These are phyloP conservation scores for Penicillium occitanis DNA, from an alignment of 2,329 filamentous ascomycete genomes.

Conservation along the genomic window DNA sequence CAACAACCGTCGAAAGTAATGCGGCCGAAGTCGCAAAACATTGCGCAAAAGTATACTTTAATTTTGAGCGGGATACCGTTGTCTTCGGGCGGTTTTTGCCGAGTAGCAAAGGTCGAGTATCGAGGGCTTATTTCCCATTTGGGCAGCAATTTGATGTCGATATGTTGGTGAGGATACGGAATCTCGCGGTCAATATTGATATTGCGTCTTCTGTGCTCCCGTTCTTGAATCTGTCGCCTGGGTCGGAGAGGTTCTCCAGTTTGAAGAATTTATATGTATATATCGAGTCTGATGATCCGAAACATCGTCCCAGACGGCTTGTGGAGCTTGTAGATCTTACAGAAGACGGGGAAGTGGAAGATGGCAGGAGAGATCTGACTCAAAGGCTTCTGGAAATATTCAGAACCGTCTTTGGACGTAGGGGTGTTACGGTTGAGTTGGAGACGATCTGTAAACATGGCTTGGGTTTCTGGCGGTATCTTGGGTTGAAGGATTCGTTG, in stretches of 20 bases:
- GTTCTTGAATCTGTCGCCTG: not conserved
- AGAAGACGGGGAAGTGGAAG: not conserved
- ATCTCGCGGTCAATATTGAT: constrained; percentile 1
- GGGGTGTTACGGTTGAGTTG: not conserved
- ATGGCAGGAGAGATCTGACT: not conserved
- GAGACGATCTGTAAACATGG: not conserved
- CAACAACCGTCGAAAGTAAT: not conserved
- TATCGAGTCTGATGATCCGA: not conserved
- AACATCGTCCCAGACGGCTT: not conserved
- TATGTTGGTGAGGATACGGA: not conserved
- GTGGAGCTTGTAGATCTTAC: constrained; percentile 6
- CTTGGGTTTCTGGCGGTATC: not conserved
- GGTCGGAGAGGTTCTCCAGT: not conserved
- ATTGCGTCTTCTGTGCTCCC: not conserved
- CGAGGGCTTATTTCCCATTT: not conserved
- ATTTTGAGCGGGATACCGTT: not conserved
- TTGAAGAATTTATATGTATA: constrained; percentile 5
- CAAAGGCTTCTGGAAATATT: not conserved
- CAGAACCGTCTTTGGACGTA: not conserved
- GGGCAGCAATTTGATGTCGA: not conserved
- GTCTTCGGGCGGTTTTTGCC: not conserved
- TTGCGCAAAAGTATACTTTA: constrained; percentile 2
- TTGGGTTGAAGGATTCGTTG: not conserved
- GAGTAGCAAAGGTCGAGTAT: not conserved
- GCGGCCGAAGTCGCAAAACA: not conserved